Base-by-base conservation (phyloP, 1,284 basidiomycete genomes). In the Bondarzewia mesenterica region DNA sequence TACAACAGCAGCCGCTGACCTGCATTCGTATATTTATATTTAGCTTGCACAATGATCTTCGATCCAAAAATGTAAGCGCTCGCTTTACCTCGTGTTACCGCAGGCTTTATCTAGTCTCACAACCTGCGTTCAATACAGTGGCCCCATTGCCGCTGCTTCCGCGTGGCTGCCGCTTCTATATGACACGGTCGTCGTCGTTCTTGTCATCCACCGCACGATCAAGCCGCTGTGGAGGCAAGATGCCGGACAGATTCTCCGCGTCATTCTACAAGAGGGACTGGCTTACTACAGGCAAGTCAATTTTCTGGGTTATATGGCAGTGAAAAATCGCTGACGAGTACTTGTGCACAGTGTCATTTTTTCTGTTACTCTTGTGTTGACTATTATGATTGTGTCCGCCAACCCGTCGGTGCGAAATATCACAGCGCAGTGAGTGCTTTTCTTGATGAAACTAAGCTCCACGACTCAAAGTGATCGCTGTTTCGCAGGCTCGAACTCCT, bases 161-260 rank as follows among this genome's bases (percentile, higher is more conserved):
- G 77, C 77, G 1, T 80, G 75, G 76, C 61, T 77, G 3, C 78
- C 77, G 4, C 64, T 80, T 10, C 52, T 75, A 1, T 80, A 77
- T 55, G 77, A 79, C 53, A 78, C 74, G 0, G 62, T 75, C 47
- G 68, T 78, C n/a, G 63, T 79, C 29, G 60, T 50, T 12, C 64
- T 80, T 41, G 78, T 74, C 0, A 50, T 78, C 10, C 63, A 64
- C 46, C 69, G 69, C 15, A 76, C 75, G 2, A 55, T 70, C 2
- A 67, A 67, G 8, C 61, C 71, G 1, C 57, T 76, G 26, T 63
- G 64, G 22, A 59, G 63, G 27, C 65, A 66, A 45, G 60, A 69
- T 35, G 63, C 70, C 0, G 63, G 70, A 5, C 69, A 67, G 47
- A 69, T 78, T 26, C 58, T 75, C 40, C 67, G 65, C 48, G 63